phyloP scores from a whole-genome alignment of 1,284 basidiomycete species.

The Irpex lacteus region DNA sequence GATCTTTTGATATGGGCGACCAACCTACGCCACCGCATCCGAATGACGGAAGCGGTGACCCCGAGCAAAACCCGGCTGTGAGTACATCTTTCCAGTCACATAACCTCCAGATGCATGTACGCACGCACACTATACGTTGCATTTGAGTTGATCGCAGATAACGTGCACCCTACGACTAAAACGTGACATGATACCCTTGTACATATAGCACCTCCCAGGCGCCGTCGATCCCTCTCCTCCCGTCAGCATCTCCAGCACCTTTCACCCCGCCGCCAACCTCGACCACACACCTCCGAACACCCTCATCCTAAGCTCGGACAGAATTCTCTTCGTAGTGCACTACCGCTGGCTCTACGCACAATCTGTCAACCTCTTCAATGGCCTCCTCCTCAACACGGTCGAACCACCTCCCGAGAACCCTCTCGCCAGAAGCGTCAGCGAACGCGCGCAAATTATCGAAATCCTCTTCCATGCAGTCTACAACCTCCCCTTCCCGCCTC shows the following conservation, averaged over 20 bases:
- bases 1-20: no score
- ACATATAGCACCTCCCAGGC: not conserved
- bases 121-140: no score
- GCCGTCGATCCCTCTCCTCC: not conserved
- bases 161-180: no score
- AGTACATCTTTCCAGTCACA: no score
- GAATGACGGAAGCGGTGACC: no score
- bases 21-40: no score
- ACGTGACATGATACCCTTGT: not conserved
- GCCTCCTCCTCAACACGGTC: not conserved
- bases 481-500: conserved; percentile 27
- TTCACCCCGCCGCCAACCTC: not conserved
- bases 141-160: no score
- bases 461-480: conserved; percentile 36
- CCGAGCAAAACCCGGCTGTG: no score
- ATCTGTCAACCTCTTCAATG: not conserved
- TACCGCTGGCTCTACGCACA: not conserved
- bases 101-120: no score
- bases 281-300: not conserved
- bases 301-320: not conserved
- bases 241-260: not conserved
- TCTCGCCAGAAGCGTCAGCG: conserved; percentile 20
- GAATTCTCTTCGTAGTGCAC: not conserved
- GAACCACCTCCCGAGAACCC: not conserved
- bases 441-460: conserved; percentile 32